Evolutionary conservation across 495 filamentous ascomycete species (phyloP).

Genomic region (Jackrogersella minutella): DNA sequence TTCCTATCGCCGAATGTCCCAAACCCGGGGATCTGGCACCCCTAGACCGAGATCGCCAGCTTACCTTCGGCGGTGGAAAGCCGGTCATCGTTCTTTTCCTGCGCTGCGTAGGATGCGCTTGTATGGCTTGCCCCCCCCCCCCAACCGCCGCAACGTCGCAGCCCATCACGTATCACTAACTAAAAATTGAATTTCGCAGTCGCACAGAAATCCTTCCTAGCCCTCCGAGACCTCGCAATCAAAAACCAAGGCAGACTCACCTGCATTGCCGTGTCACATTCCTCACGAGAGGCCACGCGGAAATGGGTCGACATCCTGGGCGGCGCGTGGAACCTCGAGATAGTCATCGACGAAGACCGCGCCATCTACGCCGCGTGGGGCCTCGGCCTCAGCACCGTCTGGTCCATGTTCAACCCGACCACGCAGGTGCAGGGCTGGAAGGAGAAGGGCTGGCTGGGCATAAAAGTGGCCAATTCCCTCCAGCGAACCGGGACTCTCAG

Average conservation of each 20-base stretch:
- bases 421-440: slow-evolving; percentile 53
- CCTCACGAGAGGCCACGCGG: slow-evolving; percentile 53
- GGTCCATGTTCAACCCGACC: slow-evolving; percentile 59
- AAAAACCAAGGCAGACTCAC: slow-evolving; percentile 50
- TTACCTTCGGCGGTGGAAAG: slow-evolving; percentile 48
- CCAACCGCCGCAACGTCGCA: background rate
- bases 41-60: slow-evolving; percentile 51
- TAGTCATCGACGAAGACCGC: slow-evolving; percentile 62
- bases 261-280: slow-evolving; percentile 65
- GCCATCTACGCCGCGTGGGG: slow-evolving; percentile 63
- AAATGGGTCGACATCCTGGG: slow-evolving; percentile 61
- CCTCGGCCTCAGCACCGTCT: slow-evolving; percentile 56
- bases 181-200: slow-evolving; percentile 47
- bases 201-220: slow-evolving; percentile 64
- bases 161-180: background rate
- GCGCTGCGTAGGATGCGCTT: slow-evolving; percentile 65
- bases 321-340: slow-evolving; percentile 53
- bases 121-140: slow-evolving; percentile 39
- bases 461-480: slow-evolving; percentile 48
- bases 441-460: slow-evolving; percentile 55
- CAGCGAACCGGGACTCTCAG: slow-evolving; percentile 40
- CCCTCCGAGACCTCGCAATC: slow-evolving; percentile 55
- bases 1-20: slow-evolving; percentile 53
- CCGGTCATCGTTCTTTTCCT: slow-evolving; percentile 60
- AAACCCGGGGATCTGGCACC: slow-evolving; percentile 59